Percentiles rank a stretch among this genome's conserved stretches.
These are phyloP conservation scores for Venturia oleaginea DNA, from an alignment of 2,329 filamentous ascomycete genomes.

Conservation along the genomic window DNA sequence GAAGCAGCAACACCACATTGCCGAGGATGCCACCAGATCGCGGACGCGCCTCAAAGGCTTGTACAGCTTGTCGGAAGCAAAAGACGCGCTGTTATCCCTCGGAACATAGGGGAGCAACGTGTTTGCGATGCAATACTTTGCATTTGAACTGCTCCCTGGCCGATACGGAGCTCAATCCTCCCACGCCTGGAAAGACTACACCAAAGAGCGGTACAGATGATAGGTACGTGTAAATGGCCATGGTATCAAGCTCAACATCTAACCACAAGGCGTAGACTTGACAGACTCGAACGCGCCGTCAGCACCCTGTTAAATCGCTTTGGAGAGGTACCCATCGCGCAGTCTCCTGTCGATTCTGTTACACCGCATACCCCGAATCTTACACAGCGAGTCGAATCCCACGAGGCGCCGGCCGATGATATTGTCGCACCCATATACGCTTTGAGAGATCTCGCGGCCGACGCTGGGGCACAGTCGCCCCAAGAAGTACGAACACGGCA, in stretches of 20 bases:
- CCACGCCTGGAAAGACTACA: background rate
- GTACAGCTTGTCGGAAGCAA: slow-evolving; percentile 30
- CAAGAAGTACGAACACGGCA: slow-evolving; percentile 2
- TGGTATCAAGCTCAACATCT: background rate
- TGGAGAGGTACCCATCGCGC: slow-evolving; percentile 1
- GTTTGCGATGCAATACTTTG: slow-evolving; percentile 31
- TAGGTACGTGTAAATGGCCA: background rate
- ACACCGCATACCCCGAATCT: background rate
- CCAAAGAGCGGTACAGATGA: slow-evolving; percentile 4
- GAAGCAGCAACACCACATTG: background rate
- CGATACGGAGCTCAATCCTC: background rate
- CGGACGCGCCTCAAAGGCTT: slow-evolving; percentile 27
- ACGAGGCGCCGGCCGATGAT: background rate
- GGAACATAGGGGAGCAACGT: slow-evolving; percentile 22
- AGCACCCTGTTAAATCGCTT: slow-evolving; percentile 14
- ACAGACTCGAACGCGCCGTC: slow-evolving; percentile 16
- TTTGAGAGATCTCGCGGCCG: slow-evolving; percentile 24
- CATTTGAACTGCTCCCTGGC: slow-evolving; percentile 28
- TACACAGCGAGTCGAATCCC: background rate
- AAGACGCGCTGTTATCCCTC: slow-evolving; percentile 36
- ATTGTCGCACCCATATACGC: slow-evolving; percentile 24
- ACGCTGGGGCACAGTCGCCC: slow-evolving; percentile 20
- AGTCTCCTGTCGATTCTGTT: background rate
- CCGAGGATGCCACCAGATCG: slow-evolving; percentile 20
- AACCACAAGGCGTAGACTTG: slow-evolving; percentile 8